Base-by-base conservation (phyloP, 768 basidiomycete species). In the Royoungia palumana region DNA sequence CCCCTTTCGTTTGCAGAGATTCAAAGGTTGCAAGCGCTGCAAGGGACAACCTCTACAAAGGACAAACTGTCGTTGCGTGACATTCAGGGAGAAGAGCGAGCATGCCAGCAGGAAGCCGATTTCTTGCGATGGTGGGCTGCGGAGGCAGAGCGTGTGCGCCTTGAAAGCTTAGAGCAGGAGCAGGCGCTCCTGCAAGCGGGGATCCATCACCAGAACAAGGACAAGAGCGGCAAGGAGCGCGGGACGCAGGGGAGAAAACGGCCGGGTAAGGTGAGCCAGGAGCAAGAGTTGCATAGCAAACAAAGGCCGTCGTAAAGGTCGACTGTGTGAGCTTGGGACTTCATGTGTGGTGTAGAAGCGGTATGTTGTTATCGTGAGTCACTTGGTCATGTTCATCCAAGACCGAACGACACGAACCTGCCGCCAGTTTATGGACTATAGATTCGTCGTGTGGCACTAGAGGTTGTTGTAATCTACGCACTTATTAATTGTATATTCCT, bases 81-180 rank as follows among this genome's bases (percentile, higher is more conserved):
- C 53, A 97, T 96, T 36, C 93, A 95, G 65, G 81, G 84, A 50
- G 92, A 96, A 62, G 92, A 94, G 63, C 72, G 70, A 28, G 79
- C 76, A 35, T 74, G 75, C 22, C 80, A 76, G 51, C 76, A 74
- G 41, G 91, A 94, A 66, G 81, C 73, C 4, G 88, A 89, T 51
- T 97, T 96, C 63, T 65, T 94, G 64, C 78, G 72, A 57, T 96
- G 94, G 94, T 96, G 93, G 91, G 73, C 80, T 1, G 83, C 76
- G 7, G 94, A 95, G 66, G 89, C 91, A 65, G 82, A 80, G 59
- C 74, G 87, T 14, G 64, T 89, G n/a, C 75, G 69, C 54, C 54
- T 71, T 28, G 83, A 87, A 64, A 71, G 72, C 44, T 46, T 40
- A 32, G 47, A 24, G n/a, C 50, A 44, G 27, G 51, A 41, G 16